Evolutionary conservation across 83 land plant genomes (phyloP).

Genomic region (Diphasiastrum complanatum): DNA sequence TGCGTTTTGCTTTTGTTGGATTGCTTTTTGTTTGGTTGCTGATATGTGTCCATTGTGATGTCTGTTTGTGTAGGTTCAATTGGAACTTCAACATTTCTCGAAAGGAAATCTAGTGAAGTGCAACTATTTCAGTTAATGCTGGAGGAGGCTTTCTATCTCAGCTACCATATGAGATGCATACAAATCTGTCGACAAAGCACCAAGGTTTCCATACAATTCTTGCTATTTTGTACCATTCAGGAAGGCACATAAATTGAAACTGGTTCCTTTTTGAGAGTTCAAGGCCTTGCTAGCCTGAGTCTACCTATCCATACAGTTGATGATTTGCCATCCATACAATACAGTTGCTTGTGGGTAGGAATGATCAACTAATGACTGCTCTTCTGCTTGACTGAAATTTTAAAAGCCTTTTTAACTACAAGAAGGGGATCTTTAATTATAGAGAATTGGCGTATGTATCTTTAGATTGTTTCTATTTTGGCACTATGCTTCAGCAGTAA

Average conservation of each 20-base stretch:
- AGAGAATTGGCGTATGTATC: not conserved
- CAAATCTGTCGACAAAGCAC: constrained; percentile 9
- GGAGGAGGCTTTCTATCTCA: constrained; percentile 37
- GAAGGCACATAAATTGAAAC: too few relatives aligned
- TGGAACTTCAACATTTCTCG: too few relatives aligned
- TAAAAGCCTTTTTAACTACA: not conserved
- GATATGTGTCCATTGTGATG: too few relatives aligned
- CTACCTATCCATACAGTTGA: not conserved
- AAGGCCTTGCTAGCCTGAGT: not conserved
- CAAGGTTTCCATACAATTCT: constrained; percentile 5
- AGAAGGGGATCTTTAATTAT: not conserved
- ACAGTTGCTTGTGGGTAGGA: not conserved
- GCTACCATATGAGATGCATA: constrained; percentile 25
- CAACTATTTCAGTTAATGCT: constrained; percentile 22
- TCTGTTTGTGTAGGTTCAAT: too few relatives aligned
- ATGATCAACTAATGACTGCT: not conserved
- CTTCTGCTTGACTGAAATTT: not conserved
- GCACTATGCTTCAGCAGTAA: not conserved
- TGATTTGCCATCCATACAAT: not conserved
- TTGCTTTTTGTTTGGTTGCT: too few relatives aligned
- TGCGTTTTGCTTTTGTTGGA: too few relatives aligned
- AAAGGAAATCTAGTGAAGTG: too few relatives aligned
- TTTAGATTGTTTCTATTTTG: not conserved
- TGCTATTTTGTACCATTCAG: not conserved
- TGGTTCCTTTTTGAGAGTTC: not conserved